Conservation (phyloP, 192 early-diverging fungal species). For the Backusella westeae region DNA sequence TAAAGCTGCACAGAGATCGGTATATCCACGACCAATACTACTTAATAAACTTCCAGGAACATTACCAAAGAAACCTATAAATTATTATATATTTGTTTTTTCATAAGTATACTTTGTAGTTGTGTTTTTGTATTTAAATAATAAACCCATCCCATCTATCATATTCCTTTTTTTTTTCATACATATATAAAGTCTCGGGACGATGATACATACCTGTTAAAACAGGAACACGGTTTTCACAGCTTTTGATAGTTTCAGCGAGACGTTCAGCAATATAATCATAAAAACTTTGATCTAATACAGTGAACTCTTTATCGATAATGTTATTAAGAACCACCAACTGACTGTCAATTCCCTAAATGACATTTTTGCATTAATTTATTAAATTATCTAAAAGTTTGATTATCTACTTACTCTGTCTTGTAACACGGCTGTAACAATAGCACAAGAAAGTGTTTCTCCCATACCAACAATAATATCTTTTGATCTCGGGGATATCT, state of each 20-base stretch:
- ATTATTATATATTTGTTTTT: not conserved
- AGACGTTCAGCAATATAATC: constrained; percentile 71
- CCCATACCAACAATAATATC: constrained; percentile 88
- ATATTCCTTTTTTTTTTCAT: not conserved
- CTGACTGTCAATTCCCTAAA: constrained; percentile 72
- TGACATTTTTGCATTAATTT: not conserved
- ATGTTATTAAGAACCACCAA: constrained; percentile 80
- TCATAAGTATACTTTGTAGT: not conserved
- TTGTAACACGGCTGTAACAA: constrained; percentile 73
- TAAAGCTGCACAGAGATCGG: constrained; percentile 89
- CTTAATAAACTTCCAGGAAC: constrained; percentile 81
- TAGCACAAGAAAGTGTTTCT: constrained; percentile 82
- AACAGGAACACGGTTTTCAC: constrained; percentile 66
- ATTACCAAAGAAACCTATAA: constrained; percentile 80
- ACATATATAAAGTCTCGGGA: not conserved
- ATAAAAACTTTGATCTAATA: constrained; percentile 83
- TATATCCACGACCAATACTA: constrained; percentile 91
- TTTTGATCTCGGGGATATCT: constrained; percentile 88
- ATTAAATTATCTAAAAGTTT: not conserved
- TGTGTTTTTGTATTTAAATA: not conserved
- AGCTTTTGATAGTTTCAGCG: constrained; percentile 40
- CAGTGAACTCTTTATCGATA: constrained; percentile 68
- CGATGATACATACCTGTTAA: constrained; percentile 52
- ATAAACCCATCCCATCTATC: not conserved
- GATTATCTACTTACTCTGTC: constrained; percentile 31